Evolutionary conservation across 495 filamentous ascomycete species (phyloP).

Genomic region (Penicillium lividum): DNA sequence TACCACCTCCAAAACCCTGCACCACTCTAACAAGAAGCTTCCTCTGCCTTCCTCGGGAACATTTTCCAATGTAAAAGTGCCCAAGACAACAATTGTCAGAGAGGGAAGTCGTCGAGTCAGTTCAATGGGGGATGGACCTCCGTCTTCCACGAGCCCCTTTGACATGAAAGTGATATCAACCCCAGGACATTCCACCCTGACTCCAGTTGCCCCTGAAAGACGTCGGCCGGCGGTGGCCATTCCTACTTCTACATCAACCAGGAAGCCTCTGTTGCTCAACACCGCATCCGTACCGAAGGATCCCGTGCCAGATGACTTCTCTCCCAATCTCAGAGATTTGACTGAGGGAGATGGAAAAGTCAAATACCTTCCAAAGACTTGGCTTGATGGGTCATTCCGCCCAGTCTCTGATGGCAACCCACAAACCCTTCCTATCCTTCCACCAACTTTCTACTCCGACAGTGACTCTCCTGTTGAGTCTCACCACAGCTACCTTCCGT

Average conservation of each 20-base stretch:
- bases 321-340: slow-evolving; percentile 7
- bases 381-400: background rate
- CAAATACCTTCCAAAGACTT: slow-evolving; percentile 16
- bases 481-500: slow-evolving; percentile 4
- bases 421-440: background rate
- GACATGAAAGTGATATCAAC: background rate
- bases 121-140: background rate
- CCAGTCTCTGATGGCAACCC: background rate
- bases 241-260: background rate
- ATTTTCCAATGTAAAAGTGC: background rate
- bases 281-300: background rate
- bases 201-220: background rate
- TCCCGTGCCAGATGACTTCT: slow-evolving; percentile 6
- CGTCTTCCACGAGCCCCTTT: background rate
- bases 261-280: background rate
- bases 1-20: background rate
- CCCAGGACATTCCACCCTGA: background rate
- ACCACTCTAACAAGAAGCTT: slow-evolving; percentile 9
- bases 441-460: background rate
- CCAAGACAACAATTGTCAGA: background rate
- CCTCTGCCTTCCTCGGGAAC: slow-evolving; percentile 8
- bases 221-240: background rate
- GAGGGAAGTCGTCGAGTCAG: background rate
- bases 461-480: background rate
- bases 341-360: slow-evolving; percentile 10